Evolutionary conservation across 2,329 filamentous ascomycete genomes (phyloP).

Genomic region (Piedraia hortae): DNA sequence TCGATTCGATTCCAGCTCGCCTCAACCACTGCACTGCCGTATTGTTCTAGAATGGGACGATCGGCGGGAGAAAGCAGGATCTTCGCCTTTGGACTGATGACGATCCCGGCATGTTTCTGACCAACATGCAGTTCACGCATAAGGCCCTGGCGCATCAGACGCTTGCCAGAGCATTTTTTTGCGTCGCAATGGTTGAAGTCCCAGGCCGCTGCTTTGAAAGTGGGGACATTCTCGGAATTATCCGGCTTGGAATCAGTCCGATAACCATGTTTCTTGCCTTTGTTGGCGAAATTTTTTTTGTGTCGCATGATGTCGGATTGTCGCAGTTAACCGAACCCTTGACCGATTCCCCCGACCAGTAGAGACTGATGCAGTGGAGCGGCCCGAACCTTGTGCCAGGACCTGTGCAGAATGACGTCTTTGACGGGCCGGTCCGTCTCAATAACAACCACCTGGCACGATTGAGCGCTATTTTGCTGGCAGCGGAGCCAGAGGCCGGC

Average conservation of each 20-base stretch:
- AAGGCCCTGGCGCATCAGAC: conserved; percentile 67
- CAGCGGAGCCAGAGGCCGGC: conserved; percentile 1
- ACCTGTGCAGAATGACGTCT: too few relatives aligned
- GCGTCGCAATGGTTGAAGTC: conserved; percentile 94
- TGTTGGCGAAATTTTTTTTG: conserved; percentile 62
- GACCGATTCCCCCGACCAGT: too few relatives aligned
- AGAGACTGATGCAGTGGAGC: too few relatives aligned
- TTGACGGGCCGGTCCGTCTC: too few relatives aligned
- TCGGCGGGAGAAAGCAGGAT: conserved; percentile 62
- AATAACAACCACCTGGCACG: too few relatives aligned
- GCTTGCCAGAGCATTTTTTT: conserved; percentile 86
- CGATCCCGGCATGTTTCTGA: conserved; percentile 72
- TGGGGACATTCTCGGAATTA: conserved; percentile 11
- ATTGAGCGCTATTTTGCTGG: conserved; percentile 4
- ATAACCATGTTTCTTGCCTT: conserved; percentile 28
- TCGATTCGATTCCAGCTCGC: conserved; percentile 85
- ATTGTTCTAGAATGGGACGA: conserved; percentile 51
- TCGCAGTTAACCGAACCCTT: too few relatives aligned
- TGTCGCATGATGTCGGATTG: conserved; percentile 98
- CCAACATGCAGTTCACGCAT: conserved; percentile 85
- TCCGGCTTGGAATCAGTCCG: conserved; percentile 7
- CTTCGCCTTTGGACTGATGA: conserved; percentile 89
- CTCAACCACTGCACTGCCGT: conserved; percentile 85
- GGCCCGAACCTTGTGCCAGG: too few relatives aligned
- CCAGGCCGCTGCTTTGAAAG: conserved; percentile 93